phyloP scores from a whole-genome alignment of 2,329 filamentous ascomycete species.

The Pseudofabraea citricarpa region DNA sequence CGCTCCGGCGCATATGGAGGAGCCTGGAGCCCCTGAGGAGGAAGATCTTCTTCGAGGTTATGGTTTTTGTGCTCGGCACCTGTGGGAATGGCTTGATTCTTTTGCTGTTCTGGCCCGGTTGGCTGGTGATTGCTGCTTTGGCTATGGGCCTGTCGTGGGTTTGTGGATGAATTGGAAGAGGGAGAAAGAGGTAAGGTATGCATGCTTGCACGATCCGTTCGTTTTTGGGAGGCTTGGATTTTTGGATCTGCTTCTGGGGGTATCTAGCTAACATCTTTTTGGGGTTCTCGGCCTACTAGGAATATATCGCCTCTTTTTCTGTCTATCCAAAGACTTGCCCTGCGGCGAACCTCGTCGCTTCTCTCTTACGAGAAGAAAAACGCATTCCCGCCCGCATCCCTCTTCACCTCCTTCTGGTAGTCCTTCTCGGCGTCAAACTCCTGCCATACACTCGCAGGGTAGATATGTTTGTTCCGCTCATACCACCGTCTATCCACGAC shows the following conservation, averaged over 20 bases:
- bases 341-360: not conserved
- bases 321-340: not conserved
- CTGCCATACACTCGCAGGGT: constrained; percentile 91
- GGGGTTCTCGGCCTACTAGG: no score
- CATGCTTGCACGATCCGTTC: not conserved
- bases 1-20: no score
- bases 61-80: constrained; percentile 21
- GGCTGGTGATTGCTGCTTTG: constrained; percentile 21
- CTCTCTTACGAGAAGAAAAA: constrained; percentile 69
- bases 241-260: not conserved
- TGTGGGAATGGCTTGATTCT: constrained; percentile 21
- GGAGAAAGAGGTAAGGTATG: not conserved
- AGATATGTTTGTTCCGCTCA: constrained; percentile 96
- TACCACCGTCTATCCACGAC: constrained; percentile 97
- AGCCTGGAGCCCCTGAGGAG: constrained; percentile 14
- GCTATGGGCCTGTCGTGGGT: constrained; percentile 10
- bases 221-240: not conserved
- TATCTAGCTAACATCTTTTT: not conserved
- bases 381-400: constrained; percentile 83
- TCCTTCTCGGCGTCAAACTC: constrained; percentile 90
- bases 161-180: constrained; percentile 12
- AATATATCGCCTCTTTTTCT: no score
- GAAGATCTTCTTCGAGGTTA: constrained; percentile 23
- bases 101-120: constrained; percentile 27
- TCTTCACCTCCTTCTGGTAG: constrained; percentile 70